phyloP scores from a whole-genome alignment of 2,329 filamentous ascomycete species.

The Fusarium multiceps region DNA sequence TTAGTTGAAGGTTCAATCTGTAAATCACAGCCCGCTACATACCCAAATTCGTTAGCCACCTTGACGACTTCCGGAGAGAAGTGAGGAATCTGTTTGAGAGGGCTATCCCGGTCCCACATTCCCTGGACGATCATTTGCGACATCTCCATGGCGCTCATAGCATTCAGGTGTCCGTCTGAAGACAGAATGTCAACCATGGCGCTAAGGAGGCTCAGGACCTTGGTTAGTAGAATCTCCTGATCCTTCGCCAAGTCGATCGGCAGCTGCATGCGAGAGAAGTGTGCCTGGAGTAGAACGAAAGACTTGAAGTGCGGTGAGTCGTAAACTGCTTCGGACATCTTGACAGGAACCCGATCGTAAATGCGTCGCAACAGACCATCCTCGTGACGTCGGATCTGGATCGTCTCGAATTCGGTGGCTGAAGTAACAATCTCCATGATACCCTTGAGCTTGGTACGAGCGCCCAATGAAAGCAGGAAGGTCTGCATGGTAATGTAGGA shows the following conservation, averaged over 20 bases:
- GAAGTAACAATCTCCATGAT: slow-evolving; percentile 97
- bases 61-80: slow-evolving; percentile 87
- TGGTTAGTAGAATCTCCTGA: slow-evolving; percentile 86
- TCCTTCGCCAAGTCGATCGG: slow-evolving; percentile 96
- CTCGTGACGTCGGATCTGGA: slow-evolving; percentile 94
- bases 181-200: slow-evolving; percentile 95
- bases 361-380: slow-evolving; percentile 88
- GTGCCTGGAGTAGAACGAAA: slow-evolving; percentile 95
- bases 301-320: slow-evolving; percentile 99
- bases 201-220: slow-evolving; percentile 87
- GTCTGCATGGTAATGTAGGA: slow-evolving; percentile 99
- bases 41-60: slow-evolving; percentile 81
- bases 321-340: slow-evolving; percentile 87
- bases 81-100: slow-evolving; percentile 97
- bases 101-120: slow-evolving; percentile 98
- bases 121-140: slow-evolving; percentile 99
- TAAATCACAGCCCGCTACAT: slow-evolving; percentile 50
- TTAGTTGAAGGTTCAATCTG: slow-evolving; percentile 46
- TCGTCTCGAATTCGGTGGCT: slow-evolving; percentile 93
- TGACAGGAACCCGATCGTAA: slow-evolving; percentile 93
- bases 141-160: slow-evolving; percentile 99
- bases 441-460: slow-evolving; percentile 93
- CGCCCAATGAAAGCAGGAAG: slow-evolving; percentile 89
- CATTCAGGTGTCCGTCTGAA: slow-evolving; percentile 94
- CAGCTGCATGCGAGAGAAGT: slow-evolving; percentile 97